These are phyloP conservation scores for Vitis hybrid DNA, from an alignment of 177 flowering plant genomes.

Conservation along the genomic window DNA sequence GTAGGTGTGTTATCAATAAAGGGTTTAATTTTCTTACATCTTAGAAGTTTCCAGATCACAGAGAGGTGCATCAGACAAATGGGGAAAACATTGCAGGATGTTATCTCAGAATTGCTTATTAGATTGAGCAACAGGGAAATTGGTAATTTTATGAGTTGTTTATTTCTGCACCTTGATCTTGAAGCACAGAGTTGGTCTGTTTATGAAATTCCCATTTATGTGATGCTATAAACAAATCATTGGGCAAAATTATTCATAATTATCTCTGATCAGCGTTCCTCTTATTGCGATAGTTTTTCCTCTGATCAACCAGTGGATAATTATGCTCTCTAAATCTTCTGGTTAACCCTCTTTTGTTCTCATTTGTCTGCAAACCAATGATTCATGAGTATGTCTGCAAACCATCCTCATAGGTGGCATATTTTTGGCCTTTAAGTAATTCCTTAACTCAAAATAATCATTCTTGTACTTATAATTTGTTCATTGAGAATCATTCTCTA, in stretches of 20 bases:
- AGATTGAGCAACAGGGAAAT: conserved; percentile 69
- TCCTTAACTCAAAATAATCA: background rate
- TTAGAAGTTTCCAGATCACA: conserved; percentile 45
- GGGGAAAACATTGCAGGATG: conserved; percentile 72
- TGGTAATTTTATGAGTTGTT: conserved; percentile 33
- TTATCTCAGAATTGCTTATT: conserved; percentile 64
- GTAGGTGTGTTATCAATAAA: background rate
- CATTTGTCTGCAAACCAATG: no score
- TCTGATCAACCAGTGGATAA: background rate
- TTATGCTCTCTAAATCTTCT: background rate
- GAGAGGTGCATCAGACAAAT: conserved; percentile 60
- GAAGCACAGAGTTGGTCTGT: background rate
- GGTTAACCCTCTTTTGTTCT: background rate
- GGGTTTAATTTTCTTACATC: conserved; percentile 6
- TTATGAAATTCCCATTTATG: background rate
- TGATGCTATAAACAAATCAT: background rate
- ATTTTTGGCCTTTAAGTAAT: background rate
- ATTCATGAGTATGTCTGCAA: no score
- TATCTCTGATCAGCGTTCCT: background rate
- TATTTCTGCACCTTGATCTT: background rate
- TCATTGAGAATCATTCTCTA: background rate
- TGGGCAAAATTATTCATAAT: background rate
- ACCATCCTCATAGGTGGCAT: background rate
- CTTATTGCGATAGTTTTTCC: background rate
- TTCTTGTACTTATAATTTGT: background rate